Base-by-base conservation (phyloP, 306 rosid species). In the Sechiopsis laciniata region DNA sequence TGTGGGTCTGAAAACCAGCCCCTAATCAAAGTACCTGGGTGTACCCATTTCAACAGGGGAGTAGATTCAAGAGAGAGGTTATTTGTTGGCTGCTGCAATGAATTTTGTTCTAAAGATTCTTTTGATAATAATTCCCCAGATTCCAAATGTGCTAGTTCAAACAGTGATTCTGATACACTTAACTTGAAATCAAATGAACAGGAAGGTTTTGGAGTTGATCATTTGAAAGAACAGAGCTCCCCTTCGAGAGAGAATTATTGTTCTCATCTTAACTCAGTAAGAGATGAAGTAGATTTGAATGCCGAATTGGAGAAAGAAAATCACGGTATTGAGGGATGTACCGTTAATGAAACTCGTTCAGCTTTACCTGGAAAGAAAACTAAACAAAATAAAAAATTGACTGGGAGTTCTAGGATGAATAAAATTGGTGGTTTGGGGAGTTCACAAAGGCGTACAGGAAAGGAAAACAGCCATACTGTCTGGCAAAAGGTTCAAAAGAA, bases 401-500 rank as follows among this genome's bases (percentile, higher is more conserved):
- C 81, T 3, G 77, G 76, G 63, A 82, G 81, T 81, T 82, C 83
- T 60, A 82, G 80, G 84, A 82, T 77, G 72, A 69, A 74, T 50
- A 87, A 79, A 74, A 82, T 56, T 83, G 83, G 84, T 59, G 77
- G 79, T 35, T 52, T 51, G 61, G 88, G 82, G 51, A 63, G 73
- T 78, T 71, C 59, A 55, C 85, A 83, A 59, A 79, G 81, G 75
- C 87, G 84, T 76, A 32, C 80, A 2, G 87, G 90, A 77, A 91
- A 87, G 83, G 96, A 81, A 85, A 87, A 78, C 73, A 81, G 76
- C 64, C 90, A 82, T 78, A 81, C 97, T 16, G 82, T 91, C 37
- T 91, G 97, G 97, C 87, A 91, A 78, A 91, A 85, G 84, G 97
- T 91, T 78, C 89, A 89, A 84, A 89, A 76, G 81, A 81, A 83